Evolutionary conservation across 768 basidiomycete genomes (phyloP).

Genomic region (Lactarius sanguifluus): DNA sequence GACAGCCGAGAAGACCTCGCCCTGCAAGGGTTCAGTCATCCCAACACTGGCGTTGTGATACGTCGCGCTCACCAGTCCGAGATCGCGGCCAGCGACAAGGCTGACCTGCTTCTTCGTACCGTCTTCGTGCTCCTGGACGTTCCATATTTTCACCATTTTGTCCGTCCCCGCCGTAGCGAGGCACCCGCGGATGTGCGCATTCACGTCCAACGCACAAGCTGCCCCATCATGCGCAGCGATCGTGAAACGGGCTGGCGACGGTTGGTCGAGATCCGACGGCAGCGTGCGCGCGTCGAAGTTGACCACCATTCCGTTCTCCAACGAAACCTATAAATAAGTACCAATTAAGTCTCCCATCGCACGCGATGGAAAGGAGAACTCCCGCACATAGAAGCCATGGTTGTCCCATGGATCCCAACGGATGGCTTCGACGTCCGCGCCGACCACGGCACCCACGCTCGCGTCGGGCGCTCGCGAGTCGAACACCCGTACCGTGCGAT

Average conservation of each 20-base stretch:
- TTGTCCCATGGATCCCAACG: conserved; percentile 96
- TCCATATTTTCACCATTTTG: conserved; percentile 97
- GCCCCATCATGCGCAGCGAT: conserved; percentile 93
- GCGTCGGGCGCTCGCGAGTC: conserved; percentile 83
- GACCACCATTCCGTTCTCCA: too few species aligned
- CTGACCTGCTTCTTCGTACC: conserved; percentile 73
- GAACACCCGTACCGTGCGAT: conserved; percentile 92
- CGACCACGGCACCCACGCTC: conserved; percentile 79
- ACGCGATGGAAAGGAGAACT: too few species aligned
- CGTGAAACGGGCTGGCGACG: conserved; percentile 79
- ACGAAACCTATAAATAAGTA: too few species aligned
- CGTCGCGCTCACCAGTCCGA: conserved; percentile 72
- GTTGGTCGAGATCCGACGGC: conserved; percentile 59
- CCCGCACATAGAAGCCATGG: too few species aligned
- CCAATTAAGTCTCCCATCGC: too few species aligned
- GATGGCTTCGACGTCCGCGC: conserved; percentile 91
- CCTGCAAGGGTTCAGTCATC: conserved; percentile 48
- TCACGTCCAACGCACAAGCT: conserved; percentile 85
- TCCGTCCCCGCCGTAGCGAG: conserved; percentile 95
- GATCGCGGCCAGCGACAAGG: conserved; percentile 82
- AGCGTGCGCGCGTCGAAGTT: conserved; percentile 89
- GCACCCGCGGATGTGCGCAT: conserved; percentile 86
- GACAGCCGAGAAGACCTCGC: conserved; percentile 89
- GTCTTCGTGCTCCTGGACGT: conserved; percentile 66
- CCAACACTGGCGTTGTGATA: not conserved